phyloP scores from a whole-genome alignment of 306 rosid species.

The Begonia peltatifolia region DNA sequence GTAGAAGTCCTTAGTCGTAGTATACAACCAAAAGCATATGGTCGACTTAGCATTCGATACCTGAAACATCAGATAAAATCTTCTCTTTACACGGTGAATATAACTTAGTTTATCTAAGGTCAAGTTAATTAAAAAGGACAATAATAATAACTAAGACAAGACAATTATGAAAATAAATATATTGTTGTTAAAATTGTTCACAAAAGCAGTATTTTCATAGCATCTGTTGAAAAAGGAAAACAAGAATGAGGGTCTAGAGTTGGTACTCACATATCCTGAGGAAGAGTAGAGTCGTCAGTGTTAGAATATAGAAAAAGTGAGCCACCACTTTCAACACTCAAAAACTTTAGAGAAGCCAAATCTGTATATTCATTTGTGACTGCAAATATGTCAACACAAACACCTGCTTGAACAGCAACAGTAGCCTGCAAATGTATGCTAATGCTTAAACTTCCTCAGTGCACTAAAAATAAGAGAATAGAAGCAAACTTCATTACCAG shows the following conservation, averaged over 20 bases:
- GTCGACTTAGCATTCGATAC: conserved; percentile 89
- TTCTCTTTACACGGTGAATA: background rate
- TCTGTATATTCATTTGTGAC: conserved; percentile 95
- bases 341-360: conserved; percentile 85
- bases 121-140: too few relatives aligned
- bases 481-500: conserved; percentile 32
- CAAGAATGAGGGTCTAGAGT: background rate
- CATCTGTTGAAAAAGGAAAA: background rate
- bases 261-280: conserved; percentile 83
- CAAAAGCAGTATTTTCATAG: background rate
- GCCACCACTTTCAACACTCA: conserved; percentile 89
- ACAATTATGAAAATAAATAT: too few relatives aligned
- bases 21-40: conserved; percentile 90
- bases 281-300: conserved; percentile 88
- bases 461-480: conserved; percentile 4
- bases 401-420: conserved; percentile 96
- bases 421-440: conserved; percentile 64
- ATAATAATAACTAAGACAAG: too few relatives aligned
- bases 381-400: conserved; percentile 92
- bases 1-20: conserved; percentile 77
- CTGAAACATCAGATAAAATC: conserved; percentile 28
- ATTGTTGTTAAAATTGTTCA: too few relatives aligned
- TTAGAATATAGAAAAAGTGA: conserved; percentile 67
- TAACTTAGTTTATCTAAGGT: too few relatives aligned
- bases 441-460: conserved; percentile 17